Evolutionary conservation across 1,284 basidiomycete genomes (phyloP).

Genomic region (Kwoniella shivajii): DNA sequence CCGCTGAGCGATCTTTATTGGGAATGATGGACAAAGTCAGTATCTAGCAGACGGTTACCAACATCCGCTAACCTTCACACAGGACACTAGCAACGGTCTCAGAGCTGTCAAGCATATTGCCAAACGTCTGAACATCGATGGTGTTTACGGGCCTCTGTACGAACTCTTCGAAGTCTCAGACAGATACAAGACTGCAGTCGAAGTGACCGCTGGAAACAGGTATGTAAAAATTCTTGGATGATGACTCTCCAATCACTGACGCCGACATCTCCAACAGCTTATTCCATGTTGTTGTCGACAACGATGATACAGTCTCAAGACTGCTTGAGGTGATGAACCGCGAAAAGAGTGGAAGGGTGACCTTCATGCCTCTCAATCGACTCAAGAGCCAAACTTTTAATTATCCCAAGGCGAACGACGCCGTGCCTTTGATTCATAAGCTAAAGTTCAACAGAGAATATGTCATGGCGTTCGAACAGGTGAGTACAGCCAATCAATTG

Average conservation of each 20-base stretch:
- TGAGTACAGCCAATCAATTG: slow-evolving; percentile 14
- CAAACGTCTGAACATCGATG: slow-evolving; percentile 67
- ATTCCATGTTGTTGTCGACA: slow-evolving; percentile 98
- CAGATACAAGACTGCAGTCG: slow-evolving; percentile 90
- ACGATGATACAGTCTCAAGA: slow-evolving; percentile 83
- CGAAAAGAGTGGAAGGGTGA: slow-evolving; percentile 90
- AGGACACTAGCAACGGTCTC: slow-evolving; percentile 89
- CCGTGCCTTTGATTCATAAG: slow-evolving; percentile 82
- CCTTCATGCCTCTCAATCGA: slow-evolving; percentile 98
- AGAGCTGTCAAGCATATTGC: slow-evolving; percentile 81
- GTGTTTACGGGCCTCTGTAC: slow-evolving; percentile 91
- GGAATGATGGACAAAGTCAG: slow-evolving; percentile 93
- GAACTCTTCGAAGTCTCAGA: slow-evolving; percentile 90
- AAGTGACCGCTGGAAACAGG: slow-evolving; percentile 93
- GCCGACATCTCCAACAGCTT: slow-evolving; percentile 59
- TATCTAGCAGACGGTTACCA: background rate
- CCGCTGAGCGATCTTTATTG: slow-evolving; percentile 75
- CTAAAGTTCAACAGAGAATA: slow-evolving; percentile 73
- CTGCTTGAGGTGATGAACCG: slow-evolving; percentile 90
- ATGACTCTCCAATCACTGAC: background rate
- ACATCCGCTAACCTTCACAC: background rate
- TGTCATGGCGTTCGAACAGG: slow-evolving; percentile 85
- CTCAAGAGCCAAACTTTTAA: slow-evolving; percentile 70
- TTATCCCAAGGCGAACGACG: slow-evolving; percentile 80
- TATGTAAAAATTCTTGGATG: slow-evolving; percentile 42